Evolutionary conservation across 129 eudicot species (phyloP).

Genomic region (Kitagawia praeruptora): DNA sequence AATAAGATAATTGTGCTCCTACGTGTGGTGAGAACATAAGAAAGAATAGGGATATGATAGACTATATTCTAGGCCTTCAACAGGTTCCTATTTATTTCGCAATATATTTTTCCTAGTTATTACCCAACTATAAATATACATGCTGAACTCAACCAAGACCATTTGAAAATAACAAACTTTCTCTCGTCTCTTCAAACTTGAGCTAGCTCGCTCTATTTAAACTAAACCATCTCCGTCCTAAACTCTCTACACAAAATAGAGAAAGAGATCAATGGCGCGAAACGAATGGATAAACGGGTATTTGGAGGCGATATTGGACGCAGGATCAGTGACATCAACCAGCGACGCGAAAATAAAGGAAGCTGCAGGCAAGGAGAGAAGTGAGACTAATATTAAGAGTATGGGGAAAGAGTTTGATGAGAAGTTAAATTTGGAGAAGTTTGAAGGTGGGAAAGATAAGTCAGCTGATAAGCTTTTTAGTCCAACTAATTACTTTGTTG

Average conservation of each 20-base stretch:
- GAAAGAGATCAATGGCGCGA: background rate
- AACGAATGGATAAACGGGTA: constrained; percentile 16
- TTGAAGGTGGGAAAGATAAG: constrained; percentile 27
- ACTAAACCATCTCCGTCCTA: background rate
- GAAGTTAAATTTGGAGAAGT: constrained; percentile 39
- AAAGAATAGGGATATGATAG: constrained; percentile 1
- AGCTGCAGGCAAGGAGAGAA: constrained; percentile 6
- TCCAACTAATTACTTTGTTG: constrained; percentile 79
- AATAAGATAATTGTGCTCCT: background rate
- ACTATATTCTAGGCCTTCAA: background rate
- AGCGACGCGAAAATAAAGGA: constrained; percentile 20
- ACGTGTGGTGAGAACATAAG: constrained; percentile 4
- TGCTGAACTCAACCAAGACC: background rate
- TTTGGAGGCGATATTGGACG: constrained; percentile 10
- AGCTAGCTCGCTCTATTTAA: no score
- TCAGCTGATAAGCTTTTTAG: constrained; percentile 43
- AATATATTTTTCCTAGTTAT: background rate
- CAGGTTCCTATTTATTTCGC: constrained; percentile 1
- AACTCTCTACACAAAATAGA: background rate
- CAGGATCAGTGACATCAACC: background rate
- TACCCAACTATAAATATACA: constrained; percentile 1
- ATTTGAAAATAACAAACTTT: background rate
- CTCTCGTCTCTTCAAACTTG: background rate
- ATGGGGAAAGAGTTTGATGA: constrained; percentile 35
- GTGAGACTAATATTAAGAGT: background rate